Base-by-base conservation (phyloP, 2,329 filamentous ascomycete genomes). In the Xylariaceae sp. region DNA sequence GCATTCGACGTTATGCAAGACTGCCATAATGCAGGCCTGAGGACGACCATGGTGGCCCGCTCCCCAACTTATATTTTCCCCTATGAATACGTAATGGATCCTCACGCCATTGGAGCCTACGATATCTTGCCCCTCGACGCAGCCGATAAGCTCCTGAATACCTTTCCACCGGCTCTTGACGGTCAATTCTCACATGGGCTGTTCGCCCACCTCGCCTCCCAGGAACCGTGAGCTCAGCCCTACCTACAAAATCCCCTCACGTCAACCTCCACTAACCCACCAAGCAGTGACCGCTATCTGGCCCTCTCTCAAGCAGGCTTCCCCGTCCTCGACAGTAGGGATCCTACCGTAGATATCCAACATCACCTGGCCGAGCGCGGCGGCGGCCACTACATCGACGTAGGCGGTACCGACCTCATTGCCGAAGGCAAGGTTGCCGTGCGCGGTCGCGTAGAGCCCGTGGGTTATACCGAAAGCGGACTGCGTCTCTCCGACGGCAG, bases 371-470 rank as follows among this genome's bases (percentile, higher is more conserved):
- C 73, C 7, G 75, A 75, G 54, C 65, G 68, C 2, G 71, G 62
- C 1, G 75, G 75, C 5, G 74, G 75, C 0, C 75, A 78, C 57
- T 75, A 76, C 55, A 65, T 76, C 5, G 75, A 78, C 44, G 60
- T 75, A 3, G 74, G 74, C 6, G 70, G 67, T 7, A 66, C 70
- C 2, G 62, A 65, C 26, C 52, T 74, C 14, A 63, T 77, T 5
- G 64, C 59, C 1, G 66, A 73, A 12, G 70, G 71, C 0, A 69
- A 68, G 29, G 73, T 69, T 0, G 60, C 43, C 3, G 54, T 76
- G 7, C 71, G 67, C 50, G 67, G 63, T 0, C 59, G 62, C 4
- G 69, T 70, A 2, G 65, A 70, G 50, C 72, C 73, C 1, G 61
- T 68, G 0, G 68, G 41, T 0, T 76, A 69, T 44, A 74, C 70